Base-by-base conservation (phyloP, 2,329 filamentous ascomycete genomes). In the Myriangium duriaei region DNA sequence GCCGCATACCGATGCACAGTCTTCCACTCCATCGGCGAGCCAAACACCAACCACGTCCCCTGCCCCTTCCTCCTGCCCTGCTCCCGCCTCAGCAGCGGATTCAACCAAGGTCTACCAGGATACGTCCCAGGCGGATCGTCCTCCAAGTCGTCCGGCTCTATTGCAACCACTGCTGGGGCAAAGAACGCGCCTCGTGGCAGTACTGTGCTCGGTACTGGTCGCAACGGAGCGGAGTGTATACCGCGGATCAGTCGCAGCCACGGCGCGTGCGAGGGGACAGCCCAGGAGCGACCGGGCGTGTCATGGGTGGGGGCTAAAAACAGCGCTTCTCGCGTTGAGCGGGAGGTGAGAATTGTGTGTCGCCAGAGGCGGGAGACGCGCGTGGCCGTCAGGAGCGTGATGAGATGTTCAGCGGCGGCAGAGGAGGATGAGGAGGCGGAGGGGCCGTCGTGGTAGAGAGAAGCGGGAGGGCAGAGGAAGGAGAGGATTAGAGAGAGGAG, bases 401-500 rank as follows among this genome's bases (percentile, higher is more conserved):
- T 12, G 13, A 39, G 36, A 21, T 18, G 14, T 28, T 26, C 14
- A 7, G 29, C 29, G 12, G 29, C 29, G 9, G 21, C 15, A 11
- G 32, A 15, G 3, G 19, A 17, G 36, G 13, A 6, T 14, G 30
- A 30, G 5, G 36, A 39, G 6, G 30, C 29, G 9, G 29, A 17
- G 12, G 28, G 15, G 3, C 30, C 29, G 18, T 33, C 36, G 18
- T 11, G 11, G 17, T 39, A 39, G 9, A 21, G 28, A 11, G 32
- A 28, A 6, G 18, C 10, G 5, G 21, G 12, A 16, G 36, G 36
- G 5, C 29, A 19, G 10, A 39, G 30, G 14, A 5, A 33, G 12
- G 36, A 39, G 2, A 39, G 12, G 4, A 39, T 39, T 9, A 39
- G 18, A 6, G 36, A 21, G 17, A 39, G 36, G 7, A 39, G 18